Evolutionary conservation across 2,329 filamentous ascomycete genomes (phyloP).

Genomic region (Nothopassalora personata): DNA sequence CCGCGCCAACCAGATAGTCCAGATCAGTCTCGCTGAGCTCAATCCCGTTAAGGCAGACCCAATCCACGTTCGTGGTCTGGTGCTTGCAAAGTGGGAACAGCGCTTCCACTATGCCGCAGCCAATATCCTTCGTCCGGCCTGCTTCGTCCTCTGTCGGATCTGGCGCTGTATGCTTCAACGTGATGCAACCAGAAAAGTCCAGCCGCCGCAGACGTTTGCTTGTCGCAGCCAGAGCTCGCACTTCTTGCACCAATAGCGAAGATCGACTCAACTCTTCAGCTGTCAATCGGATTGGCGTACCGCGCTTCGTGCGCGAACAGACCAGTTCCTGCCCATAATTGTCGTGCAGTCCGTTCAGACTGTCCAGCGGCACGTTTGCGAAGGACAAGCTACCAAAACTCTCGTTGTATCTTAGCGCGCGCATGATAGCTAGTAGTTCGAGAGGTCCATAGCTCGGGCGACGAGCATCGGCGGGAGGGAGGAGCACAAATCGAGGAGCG

Average conservation of each 20-base stretch:
- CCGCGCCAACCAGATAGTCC: constrained; percentile 62
- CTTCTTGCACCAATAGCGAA: constrained; percentile 62
- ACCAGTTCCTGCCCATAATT: constrained; percentile 57
- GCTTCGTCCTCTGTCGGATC: constrained; percentile 40
- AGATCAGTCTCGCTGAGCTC: constrained; percentile 66
- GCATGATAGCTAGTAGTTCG: constrained; percentile 65
- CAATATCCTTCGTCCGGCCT: constrained; percentile 49
- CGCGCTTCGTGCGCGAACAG: constrained; percentile 51
- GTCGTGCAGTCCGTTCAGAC: constrained; percentile 58
- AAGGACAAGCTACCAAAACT: constrained; percentile 64
- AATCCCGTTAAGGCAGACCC: constrained; percentile 64
- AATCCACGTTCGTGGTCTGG: constrained; percentile 64
- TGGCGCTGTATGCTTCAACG: constrained; percentile 45
- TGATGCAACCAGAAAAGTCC: constrained; percentile 61
- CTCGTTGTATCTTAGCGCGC: constrained; percentile 65
- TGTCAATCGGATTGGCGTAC: constrained; percentile 52
- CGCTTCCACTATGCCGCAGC: constrained; percentile 65
- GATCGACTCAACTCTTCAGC: constrained; percentile 50
- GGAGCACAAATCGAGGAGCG: constrained; percentile 60
- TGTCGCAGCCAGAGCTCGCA: constrained; percentile 62
- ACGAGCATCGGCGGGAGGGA: constrained; percentile 50
- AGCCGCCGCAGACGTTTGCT: constrained; percentile 58
- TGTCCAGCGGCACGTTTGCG: constrained; percentile 57
- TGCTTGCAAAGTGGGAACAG: constrained; percentile 63
- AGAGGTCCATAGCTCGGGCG: constrained; percentile 52